phyloP scores from a whole-genome alignment of 257 asterid species.

The Plantago elongata region DNA sequence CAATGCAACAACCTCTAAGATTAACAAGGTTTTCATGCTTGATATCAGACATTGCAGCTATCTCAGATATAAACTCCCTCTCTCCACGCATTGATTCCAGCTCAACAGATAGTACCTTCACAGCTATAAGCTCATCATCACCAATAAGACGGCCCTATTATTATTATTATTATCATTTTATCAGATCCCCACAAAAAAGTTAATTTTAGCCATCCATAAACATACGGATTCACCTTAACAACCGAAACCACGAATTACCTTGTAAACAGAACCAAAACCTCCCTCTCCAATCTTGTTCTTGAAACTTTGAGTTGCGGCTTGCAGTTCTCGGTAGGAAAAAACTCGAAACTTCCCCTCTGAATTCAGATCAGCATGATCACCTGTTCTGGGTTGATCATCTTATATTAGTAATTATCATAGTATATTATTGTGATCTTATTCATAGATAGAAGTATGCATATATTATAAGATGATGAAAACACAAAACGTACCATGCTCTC shows the following conservation, averaged over 20 bases:
- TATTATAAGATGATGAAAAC: neutral
- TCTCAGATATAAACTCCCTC: slow-evolving; percentile 66
- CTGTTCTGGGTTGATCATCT: slow-evolving; percentile 24
- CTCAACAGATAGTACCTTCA: slow-evolving; percentile 56
- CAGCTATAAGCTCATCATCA: slow-evolving; percentile 37
- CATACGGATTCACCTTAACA: neutral
- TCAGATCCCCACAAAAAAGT: neutral
- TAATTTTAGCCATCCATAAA: neutral
- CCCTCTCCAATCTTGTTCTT: slow-evolving; percentile 73
- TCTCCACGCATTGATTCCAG: slow-evolving; percentile 67
- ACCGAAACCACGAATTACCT: slow-evolving; percentile 32
- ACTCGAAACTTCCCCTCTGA: slow-evolving; percentile 30
- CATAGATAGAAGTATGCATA: neutral
- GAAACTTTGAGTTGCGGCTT: slow-evolving; percentile 60
- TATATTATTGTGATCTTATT: too few relatives aligned
- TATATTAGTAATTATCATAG: too few relatives aligned
- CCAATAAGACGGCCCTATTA: slow-evolving; percentile 54
- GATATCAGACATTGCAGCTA: slow-evolving; percentile 57
- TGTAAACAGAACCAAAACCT: slow-evolving; percentile 66
- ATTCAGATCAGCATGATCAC: slow-evolving; percentile 20
- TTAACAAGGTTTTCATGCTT: slow-evolving; percentile 60
- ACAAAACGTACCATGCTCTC: slow-evolving; percentile 9
- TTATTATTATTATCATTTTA: neutral
- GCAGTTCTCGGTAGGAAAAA: slow-evolving; percentile 43
- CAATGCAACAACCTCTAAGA: slow-evolving; percentile 62